These are phyloP conservation scores for Amauroascus verrucosus DNA, from an alignment of 2,329 filamentous ascomycete species.

Conservation along the genomic window DNA sequence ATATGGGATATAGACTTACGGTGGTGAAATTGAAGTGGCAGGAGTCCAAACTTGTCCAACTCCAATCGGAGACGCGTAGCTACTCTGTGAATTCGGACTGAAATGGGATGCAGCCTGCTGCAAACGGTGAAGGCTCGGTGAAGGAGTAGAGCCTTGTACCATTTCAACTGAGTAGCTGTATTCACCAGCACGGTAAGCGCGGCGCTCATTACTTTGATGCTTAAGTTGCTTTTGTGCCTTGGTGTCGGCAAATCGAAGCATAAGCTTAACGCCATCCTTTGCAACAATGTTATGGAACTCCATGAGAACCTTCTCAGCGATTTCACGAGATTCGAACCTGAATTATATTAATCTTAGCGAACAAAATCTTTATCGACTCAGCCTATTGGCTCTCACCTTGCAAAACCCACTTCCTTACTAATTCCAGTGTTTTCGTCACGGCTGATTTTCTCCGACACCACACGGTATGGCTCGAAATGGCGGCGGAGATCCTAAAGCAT, in stretches of 20 bases:
- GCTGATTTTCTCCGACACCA: conserved; percentile 89
- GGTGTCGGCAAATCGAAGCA: conserved; percentile 94
- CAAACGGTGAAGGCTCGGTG: conserved; percentile 34
- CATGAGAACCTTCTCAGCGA: conserved; percentile 81
- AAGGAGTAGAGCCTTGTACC: conserved; percentile 36
- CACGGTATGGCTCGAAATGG: conserved; percentile 45
- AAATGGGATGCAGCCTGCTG: conserved; percentile 33
- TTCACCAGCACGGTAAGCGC: conserved; percentile 91
- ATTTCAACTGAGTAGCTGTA: conserved; percentile 56
- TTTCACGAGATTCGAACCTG: conserved; percentile 79
- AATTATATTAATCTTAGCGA: conserved; percentile 15
- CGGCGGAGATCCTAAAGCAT: conserved; percentile 59
- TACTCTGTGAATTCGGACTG: conserved; percentile 35
- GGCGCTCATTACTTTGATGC: conserved; percentile 86
- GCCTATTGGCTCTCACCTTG: conserved; percentile 52
- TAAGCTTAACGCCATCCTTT: conserved; percentile 70
- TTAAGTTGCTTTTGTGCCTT: conserved; percentile 95
- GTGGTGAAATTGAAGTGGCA: conserved; percentile 40
- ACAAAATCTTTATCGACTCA: not conserved
- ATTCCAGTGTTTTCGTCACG: conserved; percentile 76
- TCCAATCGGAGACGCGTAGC: conserved; percentile 35
- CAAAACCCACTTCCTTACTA: conserved; percentile 94
- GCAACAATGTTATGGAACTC: conserved; percentile 75
- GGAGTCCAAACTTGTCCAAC: conserved; percentile 37
- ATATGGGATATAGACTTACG: conserved; percentile 28